These are phyloP conservation scores for Ensete ventricosum DNA, from an alignment of 176 grass and related monocot genomes.

Conservation along the genomic window DNA sequence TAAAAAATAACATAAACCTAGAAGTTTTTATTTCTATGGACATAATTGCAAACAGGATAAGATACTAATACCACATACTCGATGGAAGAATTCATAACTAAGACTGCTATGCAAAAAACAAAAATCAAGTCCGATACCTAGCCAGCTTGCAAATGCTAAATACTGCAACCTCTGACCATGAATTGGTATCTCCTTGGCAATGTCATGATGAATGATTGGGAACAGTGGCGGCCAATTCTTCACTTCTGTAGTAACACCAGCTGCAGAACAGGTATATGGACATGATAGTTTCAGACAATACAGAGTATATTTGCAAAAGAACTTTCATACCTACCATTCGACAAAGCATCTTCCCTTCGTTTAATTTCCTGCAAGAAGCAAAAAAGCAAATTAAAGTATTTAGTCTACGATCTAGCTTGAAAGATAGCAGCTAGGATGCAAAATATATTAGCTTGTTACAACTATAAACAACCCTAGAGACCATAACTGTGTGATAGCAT, in stretches of 20 bases:
- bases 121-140: slow-evolving; percentile 27
- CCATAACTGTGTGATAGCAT: not conserved
- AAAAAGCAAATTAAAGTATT: slow-evolving; percentile 15
- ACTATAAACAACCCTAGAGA: not conserved
- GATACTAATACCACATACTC: not conserved
- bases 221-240: slow-evolving; percentile 91
- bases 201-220: slow-evolving; percentile 86
- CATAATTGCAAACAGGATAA: not conserved
- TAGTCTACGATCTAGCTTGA: not conserved
- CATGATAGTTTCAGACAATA: not conserved
- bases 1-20: too few species aligned
- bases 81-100: not conserved
- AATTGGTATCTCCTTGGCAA: slow-evolving; percentile 76
- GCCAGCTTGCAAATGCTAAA: slow-evolving; percentile 79
- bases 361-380: slow-evolving; percentile 51
- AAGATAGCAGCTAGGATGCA: too few species aligned
- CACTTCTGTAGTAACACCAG: slow-evolving; percentile 59
- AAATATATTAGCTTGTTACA: not conserved
- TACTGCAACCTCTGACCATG: slow-evolving; percentile 82
- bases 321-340: slow-evolving; percentile 30
- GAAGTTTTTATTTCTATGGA: not conserved
- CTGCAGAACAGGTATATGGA: slow-evolving; percentile 12
- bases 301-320: not conserved
- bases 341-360: slow-evolving; percentile 62
- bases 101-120: not conserved